These are phyloP conservation scores for Elsinoe ampelina DNA, from an alignment of 2,329 filamentous ascomycete genomes.

Conservation along the genomic window DNA sequence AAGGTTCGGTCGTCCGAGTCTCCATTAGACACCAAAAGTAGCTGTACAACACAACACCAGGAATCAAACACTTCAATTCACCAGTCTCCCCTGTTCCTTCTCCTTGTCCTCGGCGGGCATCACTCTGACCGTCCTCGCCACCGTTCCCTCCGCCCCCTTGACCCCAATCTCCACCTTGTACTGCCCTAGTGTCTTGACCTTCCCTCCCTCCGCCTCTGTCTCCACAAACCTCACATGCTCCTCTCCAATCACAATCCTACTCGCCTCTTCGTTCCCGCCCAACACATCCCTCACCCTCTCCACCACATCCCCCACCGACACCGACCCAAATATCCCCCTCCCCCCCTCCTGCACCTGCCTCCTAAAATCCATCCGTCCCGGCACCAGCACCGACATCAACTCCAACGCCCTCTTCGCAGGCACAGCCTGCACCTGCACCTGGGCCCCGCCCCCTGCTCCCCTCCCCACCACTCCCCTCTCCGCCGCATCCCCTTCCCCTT, in stretches of 20 bases:
- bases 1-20: neutral
- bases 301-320: conserved; percentile 45
- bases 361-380: conserved; percentile 32
- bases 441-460: neutral
- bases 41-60: conserved; percentile 5
- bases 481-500: conserved; percentile 14
- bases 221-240: conserved; percentile 43
- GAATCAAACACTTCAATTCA: neutral
- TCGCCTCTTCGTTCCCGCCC: conserved; percentile 43
- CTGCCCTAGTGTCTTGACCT: conserved; percentile 45
- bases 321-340: conserved; percentile 43
- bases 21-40: conserved; percentile 1
- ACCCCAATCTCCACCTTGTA: conserved; percentile 44
- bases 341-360: conserved; percentile 39
- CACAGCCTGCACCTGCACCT: conserved; percentile 9
- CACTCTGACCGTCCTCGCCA: conserved; percentile 36
- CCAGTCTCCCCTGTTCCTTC: neutral
- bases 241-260: conserved; percentile 40
- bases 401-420: conserved; percentile 35
- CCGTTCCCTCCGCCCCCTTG: conserved; percentile 35
- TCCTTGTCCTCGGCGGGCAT: neutral
- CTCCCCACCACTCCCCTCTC: conserved; percentile 13
- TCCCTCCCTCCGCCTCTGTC: conserved; percentile 31
- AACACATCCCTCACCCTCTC: conserved; percentile 40
- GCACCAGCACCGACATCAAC: conserved; percentile 40